Base-by-base conservation (phyloP, 768 basidiomycete species). In the Infundibulicybe gibba region DNA sequence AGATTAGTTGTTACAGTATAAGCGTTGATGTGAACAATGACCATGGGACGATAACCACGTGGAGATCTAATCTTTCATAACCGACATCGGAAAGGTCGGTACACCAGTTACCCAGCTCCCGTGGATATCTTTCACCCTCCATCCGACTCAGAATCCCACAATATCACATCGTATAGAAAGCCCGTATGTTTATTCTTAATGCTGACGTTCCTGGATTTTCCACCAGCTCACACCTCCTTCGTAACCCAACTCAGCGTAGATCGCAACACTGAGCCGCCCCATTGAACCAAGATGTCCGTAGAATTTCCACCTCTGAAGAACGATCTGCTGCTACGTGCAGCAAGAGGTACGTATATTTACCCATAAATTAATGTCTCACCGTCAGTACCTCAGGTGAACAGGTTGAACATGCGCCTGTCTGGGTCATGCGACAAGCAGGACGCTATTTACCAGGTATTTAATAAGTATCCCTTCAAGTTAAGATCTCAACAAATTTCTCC, bases 401-500 rank as follows among this genome's bases (percentile, higher is more conserved):
- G 62, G 94, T 90, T 0, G 90, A 93, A 59, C 81, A 89, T 46
- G 92, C 94, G 6, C 94, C 94, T n/a, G 92, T 94, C 47, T 97
- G 94, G 94, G 88, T 95, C 42, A 97, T 97, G 94, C 81, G 94
- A 32, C 94, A 97, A 63, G 94, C 94, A 17, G 94, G 94, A 41
- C 82, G 94, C 44, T 94, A 95, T 69, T 81, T 97, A 40, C 94
- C 94, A 66, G 94, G 90, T 89, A 57, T 61, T n/a, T 67, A 62
- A 49, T 40, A n/a, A 38, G 50, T 53, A 43, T 39, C 34, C 38
- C 38, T 42, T 45, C 15, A 45, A 42, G 19, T 46, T 39, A 40
- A 37, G 44, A 46, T 5, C 17, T 16, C 40, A 13, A 40, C 25
- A 40, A 20, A 12, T 51, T 41, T 9, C 34, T 47, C 49, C 31